Evolutionary conservation across 495 filamentous ascomycete genomes (phyloP), one percentile per base, ranked within the genome.

Genomic region (Trichoderma parareesei): DNA sequence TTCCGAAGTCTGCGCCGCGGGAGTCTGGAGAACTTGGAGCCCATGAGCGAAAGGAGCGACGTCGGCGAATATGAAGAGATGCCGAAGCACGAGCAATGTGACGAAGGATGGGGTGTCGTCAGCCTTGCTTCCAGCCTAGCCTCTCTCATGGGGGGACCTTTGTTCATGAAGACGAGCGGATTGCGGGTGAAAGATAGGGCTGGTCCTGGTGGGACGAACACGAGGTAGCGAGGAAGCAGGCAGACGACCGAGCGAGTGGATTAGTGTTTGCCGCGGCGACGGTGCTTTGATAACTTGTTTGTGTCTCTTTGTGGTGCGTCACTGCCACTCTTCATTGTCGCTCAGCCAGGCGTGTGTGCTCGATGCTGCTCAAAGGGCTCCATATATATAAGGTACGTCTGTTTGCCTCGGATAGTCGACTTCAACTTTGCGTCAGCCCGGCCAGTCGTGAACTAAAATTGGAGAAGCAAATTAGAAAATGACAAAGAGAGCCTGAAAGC

Each of bases 61-160:
- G 6, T 37, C 53, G 20, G 33, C 20, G 6, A 35, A 57, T 8
- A 9, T 10, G 53, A 3, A 37, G 33, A 37, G 14, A 35, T 8
- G 53, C 33, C 53, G 53, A 33, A 57, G 20, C 53, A 57, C 27
- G 53, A 57, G 27, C 53, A 57, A 57, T 57, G 37, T 57, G 27
- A 27, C 27, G 37, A 57, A 37, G 53, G 27, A 35, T 20, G 37
- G 10, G 27, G 27, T 3, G 53, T 35, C 27, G 53, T 35, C 14
- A 57, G 53, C 27, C 53, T 57, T 10, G 27, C 10, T 35, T 20
- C 11, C 35, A 16, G 53, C 27, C 53, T 57, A 27, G 37, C 9
- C 53, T 57, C 53, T 11, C 9, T 5, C 53, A 57, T 57, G 27
- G 27, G 27, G 53, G 13, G 18, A 49, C 9, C n/a, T 6, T 18